Evolutionary conservation across 1,284 basidiomycete genomes (phyloP), one percentile per base, ranked within the genome.

Genomic region (Cryptococcus neoformans): DNA sequence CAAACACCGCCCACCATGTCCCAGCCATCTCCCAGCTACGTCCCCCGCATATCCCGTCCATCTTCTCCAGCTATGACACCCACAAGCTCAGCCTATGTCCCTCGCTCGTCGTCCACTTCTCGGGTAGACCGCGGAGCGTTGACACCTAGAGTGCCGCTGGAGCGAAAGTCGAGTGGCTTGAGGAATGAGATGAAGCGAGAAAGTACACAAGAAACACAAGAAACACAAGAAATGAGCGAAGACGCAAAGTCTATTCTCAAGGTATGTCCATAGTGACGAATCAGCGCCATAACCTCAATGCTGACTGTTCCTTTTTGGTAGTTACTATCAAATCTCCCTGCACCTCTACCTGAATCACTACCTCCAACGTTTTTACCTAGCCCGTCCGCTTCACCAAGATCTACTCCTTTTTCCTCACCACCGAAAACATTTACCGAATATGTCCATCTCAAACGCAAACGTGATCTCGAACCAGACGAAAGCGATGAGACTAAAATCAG

Each of bases 321-420:
- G 73, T 58, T 69, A 8, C 53, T 75, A 16, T 59, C 61, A 6
- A 49, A 53, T 17, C 62, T 75, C 14, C 73, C 73, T 8, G 70
- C 69, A 1, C 73, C 73, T 7, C 58, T 75, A 0, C 57, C 68
- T 48, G 60, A 63, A 41, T 48, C 58, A 6, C 66, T 73, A 9
- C 69, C 69, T 3, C 58, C 64, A 1, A 70, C 59, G 1, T 68
- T 70, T 4, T 28, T 70, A 12, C 68, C 67, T 34, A 66, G 61
- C 41, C 59, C 59, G 5, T 56, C 59, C 9, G 39, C 54, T 10
- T 59, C 58, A 11, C 41, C 67, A 14, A 35, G 58, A n/a, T 59
- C 63, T 0, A 59, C 70, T 1, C 45, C 55, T 14, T 57, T 64
- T 28, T 28, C 28, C 2, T 54, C 65, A 8, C 56, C 65, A 3